Base-by-base conservation (phyloP, 345 rosid genomes). In the Gossypium stocksii region DNA sequence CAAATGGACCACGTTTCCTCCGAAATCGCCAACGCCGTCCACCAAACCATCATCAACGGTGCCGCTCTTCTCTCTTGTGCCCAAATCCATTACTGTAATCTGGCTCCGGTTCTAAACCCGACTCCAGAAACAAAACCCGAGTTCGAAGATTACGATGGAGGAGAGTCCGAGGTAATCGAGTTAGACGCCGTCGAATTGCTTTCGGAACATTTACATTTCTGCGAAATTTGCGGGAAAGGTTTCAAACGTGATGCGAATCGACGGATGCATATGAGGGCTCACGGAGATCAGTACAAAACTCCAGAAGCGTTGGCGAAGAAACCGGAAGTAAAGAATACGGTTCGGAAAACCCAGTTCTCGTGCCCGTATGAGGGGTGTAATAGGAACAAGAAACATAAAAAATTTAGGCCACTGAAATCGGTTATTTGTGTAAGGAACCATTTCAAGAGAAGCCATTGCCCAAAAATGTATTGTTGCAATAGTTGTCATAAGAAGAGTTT, bases 221-320 rank as follows among this genome's bases (percentile, higher is more conserved):
- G 95, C 60, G 90, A 88, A 60, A 75, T 90, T 13, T 90, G 92
- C 58, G 95, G 95, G 13, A 88, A 90, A 75, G 92, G 95, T 29
- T 90, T 90, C 84, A 90, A 86, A 81, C 82, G 92, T 11, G 95
- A 90, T 49, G 93, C 95, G 27, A 90, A 90, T 78, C 66, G 88
- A 52, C 73, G 92, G 74, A 90, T 90, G 95, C 95, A 90, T 77
- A 90, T 90, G 95, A 80, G 92, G 2, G 95, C 95, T 4, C 93
- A 90, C 62, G 93, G 95, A 9, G 80, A 88, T 61, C 88, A 86
- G 81, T 90, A 80, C 84, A 88, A 88, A 77, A 86, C 95, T 3
- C 82, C 83, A 0, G 88, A 87, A 78, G 92, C 91, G 22, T 69
- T 88, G 7, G 83, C 92, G 25, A 90, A 80, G 29, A 90, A 82